These are phyloP conservation scores for Ceratobasidium sp. DNA, from an alignment of 1,284 basidiomycete species.

Conservation along the genomic window DNA sequence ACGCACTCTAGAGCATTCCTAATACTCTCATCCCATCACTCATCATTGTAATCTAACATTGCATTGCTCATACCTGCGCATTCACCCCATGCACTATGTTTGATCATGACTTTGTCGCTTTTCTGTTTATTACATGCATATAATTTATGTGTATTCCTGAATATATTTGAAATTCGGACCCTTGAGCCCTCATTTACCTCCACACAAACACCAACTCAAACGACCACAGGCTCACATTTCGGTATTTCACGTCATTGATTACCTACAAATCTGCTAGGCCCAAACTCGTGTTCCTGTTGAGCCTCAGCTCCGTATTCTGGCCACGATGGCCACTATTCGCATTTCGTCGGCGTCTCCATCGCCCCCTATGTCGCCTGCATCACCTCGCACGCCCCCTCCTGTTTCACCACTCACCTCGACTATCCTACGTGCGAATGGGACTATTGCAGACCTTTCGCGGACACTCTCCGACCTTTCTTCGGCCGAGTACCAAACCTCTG, in stretches of 20 bases:
- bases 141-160: neutral
- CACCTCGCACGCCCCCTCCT: constrained; percentile 6
- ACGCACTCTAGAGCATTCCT: constrained; percentile 10
- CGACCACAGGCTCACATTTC: too few species aligned
- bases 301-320: neutral
- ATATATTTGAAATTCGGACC: constrained; percentile 5
- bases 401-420: constrained; percentile 45
- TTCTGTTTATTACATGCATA: neutral
- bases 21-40: neutral
- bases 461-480: constrained; percentile 72
- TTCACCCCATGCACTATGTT: neutral
- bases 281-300: neutral
- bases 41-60: constrained; percentile 23
- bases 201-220: constrained; percentile 14
- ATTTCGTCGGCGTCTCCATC: constrained; percentile 22
- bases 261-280: neutral
- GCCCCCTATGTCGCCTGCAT: constrained; percentile 1
- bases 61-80: constrained; percentile 11
- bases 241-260: constrained; percentile 36
- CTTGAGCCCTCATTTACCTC: constrained; percentile 14
- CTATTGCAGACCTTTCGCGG: constrained; percentile 75
- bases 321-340: constrained; percentile 37
- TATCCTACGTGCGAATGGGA: constrained; percentile 57
- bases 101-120: neutral
- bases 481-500: constrained; percentile 55